Evolutionary conservation across 257 asterid species (phyloP), one percentile per base, ranked within the genome.

Genomic region (Paulownia fortunei): DNA sequence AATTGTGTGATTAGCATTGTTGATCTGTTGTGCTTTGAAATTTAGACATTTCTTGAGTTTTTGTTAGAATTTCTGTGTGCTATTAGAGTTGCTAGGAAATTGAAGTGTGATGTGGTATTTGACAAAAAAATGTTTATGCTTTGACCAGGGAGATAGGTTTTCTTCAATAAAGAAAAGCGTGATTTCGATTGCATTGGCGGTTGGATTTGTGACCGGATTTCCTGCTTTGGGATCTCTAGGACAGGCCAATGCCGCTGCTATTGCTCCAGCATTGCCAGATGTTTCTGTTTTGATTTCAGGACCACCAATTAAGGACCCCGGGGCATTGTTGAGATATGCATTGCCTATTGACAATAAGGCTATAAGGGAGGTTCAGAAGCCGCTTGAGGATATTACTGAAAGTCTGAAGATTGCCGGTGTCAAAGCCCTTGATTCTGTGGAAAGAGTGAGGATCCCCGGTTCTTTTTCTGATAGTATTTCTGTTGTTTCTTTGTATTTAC

Each of bases 291-390:
- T 96, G 90, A 93, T 93, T 24, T 89, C 98, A 1, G 99, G 98
- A 77, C 99, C 98, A 2, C 99, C 99, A 7, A 93, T 96, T 79
- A 96, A 96, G 87, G 97, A 93, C 54, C 99, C 99, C 0, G 98
- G 97, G 16, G 93, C 97, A 6, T 84, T 96, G 18, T 84, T 96
- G 84, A 93, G 99, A 76, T 82, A 96, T 66, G 98, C 97, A 32
- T 87, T 96, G 86, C 99, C 99, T 41, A 93, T 96, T 37, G 85
- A 96, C 67, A 96, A 93, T 77, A 96, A 93, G 85, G 97, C 99
- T 3, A 92, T 96, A 76, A 84, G 99, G 83, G 97, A 92, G 73
- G 99, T 96, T 75, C 99, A 96, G 77, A 96, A 90, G 88, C 99
- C 99, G 4, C 97, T 96, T 11, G 99, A 96, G 83, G 98, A 96